Conservation (phyloP, 192 early-diverging fungal species). For the Gonapodya sp. region DNA sequence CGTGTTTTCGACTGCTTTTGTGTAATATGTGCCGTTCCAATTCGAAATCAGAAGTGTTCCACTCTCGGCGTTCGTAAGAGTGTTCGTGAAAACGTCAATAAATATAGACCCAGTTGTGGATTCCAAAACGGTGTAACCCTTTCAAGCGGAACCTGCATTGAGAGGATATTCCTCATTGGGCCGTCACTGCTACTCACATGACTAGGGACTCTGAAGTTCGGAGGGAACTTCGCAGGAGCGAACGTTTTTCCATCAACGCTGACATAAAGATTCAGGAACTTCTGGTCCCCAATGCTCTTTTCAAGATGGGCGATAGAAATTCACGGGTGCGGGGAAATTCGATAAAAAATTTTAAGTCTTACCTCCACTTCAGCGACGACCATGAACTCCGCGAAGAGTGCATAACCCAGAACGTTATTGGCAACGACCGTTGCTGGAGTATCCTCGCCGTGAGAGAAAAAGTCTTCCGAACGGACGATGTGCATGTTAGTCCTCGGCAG, state of each 20-base stretch:
- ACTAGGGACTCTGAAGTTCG: constrained; percentile 33
- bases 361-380: background rate
- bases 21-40: constrained; percentile 71
- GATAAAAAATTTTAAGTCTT: background rate
- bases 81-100: constrained; percentile 57
- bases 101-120: constrained; percentile 69
- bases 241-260: constrained; percentile 67
- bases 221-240: constrained; percentile 71
- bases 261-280: constrained; percentile 52
- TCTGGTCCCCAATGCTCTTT: constrained; percentile 19
- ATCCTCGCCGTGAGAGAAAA: background rate
- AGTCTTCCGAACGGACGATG: constrained; percentile 1
- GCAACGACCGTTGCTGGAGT: background rate
- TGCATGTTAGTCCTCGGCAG: background rate
- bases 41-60: constrained; percentile 88
- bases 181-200: background rate
- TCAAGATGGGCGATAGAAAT: background rate
- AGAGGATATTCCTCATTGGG: too few species aligned
- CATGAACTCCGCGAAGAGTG: constrained; percentile 3
- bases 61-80: constrained; percentile 42
- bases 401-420: background rate
- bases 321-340: background rate
- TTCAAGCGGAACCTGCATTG: too few species aligned
- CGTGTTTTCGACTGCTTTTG: constrained; percentile 62
- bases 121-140: constrained; percentile 74